phyloP scores from a whole-genome alignment of 257 asterid genomes.

The Nicotiana otophora region DNA sequence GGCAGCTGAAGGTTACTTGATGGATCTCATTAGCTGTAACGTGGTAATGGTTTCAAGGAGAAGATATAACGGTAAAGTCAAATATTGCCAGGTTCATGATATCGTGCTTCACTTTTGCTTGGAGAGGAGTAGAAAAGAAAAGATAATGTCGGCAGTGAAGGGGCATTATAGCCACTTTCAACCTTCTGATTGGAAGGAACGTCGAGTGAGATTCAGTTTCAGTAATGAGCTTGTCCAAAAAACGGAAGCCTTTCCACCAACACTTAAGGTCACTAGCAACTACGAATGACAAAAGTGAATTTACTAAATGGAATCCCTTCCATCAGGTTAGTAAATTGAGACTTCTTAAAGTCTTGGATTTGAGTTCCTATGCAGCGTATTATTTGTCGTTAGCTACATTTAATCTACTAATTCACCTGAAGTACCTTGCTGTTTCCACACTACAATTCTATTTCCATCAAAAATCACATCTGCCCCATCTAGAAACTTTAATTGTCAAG shows the following conservation, averaged over 20 bases:
- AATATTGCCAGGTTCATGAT: not conserved
- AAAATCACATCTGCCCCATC: not conserved
- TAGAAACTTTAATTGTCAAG: not conserved
- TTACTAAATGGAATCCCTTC: not conserved
- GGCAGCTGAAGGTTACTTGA: not conserved
- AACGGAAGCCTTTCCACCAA: not conserved
- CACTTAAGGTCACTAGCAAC: not conserved
- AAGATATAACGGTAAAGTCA: not conserved
- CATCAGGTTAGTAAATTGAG: not conserved
- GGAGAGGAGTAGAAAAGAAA: not conserved
- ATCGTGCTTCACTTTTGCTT: not conserved
- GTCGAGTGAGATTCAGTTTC: not conserved
- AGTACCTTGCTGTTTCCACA: not conserved
- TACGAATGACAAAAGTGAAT: too few species aligned
- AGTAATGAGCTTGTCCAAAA: not conserved
- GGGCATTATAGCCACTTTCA: not conserved
- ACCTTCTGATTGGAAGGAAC: not conserved
- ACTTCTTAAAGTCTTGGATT: not conserved
- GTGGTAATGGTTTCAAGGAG: not conserved
- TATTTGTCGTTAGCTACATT: not conserved
- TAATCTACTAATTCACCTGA: not conserved
- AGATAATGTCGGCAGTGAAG: not conserved
- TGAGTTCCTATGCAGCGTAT: not conserved
- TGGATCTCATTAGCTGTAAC: not conserved
- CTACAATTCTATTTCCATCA: fast-evolving